Conservation (phyloP, 2,329 filamentous ascomycete genomes). For the Xylariaceae sp. region DNA sequence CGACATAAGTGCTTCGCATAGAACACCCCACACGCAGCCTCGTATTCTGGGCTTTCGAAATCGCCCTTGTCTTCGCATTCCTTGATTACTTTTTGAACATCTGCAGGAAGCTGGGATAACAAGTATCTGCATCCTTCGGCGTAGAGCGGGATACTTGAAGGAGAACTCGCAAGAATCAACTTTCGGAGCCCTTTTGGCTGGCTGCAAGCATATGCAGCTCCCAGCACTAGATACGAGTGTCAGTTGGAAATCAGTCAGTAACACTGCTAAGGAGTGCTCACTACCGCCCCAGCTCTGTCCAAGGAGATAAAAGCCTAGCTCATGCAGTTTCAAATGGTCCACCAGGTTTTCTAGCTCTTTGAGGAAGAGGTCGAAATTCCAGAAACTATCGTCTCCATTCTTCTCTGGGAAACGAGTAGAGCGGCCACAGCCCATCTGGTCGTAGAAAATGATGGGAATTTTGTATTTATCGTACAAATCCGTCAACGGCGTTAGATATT, state of each 20-base stretch:
- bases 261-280: background rate
- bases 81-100: conserved; percentile 1
- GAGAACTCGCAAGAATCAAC: background rate
- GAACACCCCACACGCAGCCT: conserved; percentile 1
- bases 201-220: background rate
- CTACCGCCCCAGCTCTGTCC: conserved; percentile 1
- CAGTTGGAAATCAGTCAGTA: background rate
- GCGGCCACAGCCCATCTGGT: conserved; percentile 1
- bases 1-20: conserved; percentile 1
- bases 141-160: background rate
- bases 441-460: conserved; percentile 1
- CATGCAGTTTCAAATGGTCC: background rate
- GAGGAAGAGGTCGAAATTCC: conserved; percentile 1
- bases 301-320: background rate
- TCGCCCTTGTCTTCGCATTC: conserved; percentile 4
- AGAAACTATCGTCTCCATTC: background rate
- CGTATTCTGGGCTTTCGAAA: conserved; percentile 2
- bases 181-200: background rate
- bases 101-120: background rate
- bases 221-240: background rate
- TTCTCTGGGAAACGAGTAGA: background rate
- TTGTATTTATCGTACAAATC: background rate
- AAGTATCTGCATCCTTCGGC: background rate
- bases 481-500: background rate
- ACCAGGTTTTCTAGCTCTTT: background rate